Base-by-base conservation (phyloP, 2,329 filamentous ascomycete genomes). In the Chrysoporthe deuterocubensis region DNA sequence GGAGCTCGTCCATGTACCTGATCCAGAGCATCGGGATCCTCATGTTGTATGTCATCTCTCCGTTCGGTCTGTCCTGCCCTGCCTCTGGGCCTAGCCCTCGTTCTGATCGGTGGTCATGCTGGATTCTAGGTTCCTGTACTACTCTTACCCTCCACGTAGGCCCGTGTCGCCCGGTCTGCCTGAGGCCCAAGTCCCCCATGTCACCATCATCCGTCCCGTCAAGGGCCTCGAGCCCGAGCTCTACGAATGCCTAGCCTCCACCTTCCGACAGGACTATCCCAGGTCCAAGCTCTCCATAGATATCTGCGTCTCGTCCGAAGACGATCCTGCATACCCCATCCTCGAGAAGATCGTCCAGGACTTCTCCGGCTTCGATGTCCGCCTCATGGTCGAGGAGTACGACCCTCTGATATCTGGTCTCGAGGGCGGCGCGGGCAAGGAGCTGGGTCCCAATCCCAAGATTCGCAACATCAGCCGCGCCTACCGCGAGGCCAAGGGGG, bases 381-480 rank as follows among this genome's bases (percentile, higher is more conserved):
- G 85, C 64, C 83, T 98, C 3, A 84, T 94, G 13, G 84, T 97
- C 60, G 95, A 97, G 80, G 87, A 92, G 62, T 91, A 97, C 69
- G 94, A 97, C 76, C 88, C 91, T 0, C 78, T 88, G 42, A 81
- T 97, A 9, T 85, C 88, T 64, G 85, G 84, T 42, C 74, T 82
- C 43, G 78, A 80, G 13, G 84, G 84, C 64, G 79, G 84, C 59
- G 74, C 80, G 62, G 79, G 85, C 70, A 85, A 87, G 67, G 65
- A 61, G 44, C 84, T 98, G 67, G 96, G 96, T 0, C 96, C 96
- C 1, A 99, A 99, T 75, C 96, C 96, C n/a, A 99, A 99, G 82
- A 96, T 99, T 73, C 86, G 96, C 62, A 99, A 99, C 77, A 93
- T 98, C 84, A 97, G 94, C 77, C 88, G 93, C 56, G 94, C 93